Evolutionary conservation across 1,139 yeast genomes (phyloP).

Genomic region (Taphrina wiesneri): DNA sequence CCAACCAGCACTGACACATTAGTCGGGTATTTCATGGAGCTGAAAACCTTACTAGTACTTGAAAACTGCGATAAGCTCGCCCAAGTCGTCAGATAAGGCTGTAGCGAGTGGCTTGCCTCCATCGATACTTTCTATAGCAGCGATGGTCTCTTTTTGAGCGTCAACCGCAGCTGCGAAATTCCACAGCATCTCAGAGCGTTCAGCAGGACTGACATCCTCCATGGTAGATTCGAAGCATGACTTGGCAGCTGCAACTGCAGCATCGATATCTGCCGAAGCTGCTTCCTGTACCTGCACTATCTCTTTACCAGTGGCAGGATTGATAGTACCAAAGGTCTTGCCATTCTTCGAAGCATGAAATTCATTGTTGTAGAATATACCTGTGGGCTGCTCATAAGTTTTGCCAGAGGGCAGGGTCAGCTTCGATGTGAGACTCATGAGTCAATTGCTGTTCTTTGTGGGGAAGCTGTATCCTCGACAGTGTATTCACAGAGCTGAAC

Average conservation of each 20-base stretch:
- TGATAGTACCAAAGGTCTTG: conserved; percentile 54
- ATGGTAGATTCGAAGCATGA: conserved; percentile 53
- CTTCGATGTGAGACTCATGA: background rate
- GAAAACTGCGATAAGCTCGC: conserved; percentile 60
- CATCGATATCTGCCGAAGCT: conserved; percentile 73
- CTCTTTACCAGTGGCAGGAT: conserved; percentile 66
- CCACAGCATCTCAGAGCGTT: conserved; percentile 53
- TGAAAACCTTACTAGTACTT: conserved; percentile 50
- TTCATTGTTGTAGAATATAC: conserved; percentile 77
- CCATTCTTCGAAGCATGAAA: conserved; percentile 59
- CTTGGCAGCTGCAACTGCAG: conserved; percentile 66
- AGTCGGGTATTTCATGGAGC: background rate
- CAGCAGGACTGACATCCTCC: conserved; percentile 47
- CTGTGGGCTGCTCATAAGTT: conserved; percentile 64
- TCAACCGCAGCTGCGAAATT: conserved; percentile 57
- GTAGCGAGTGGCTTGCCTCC: conserved; percentile 61
- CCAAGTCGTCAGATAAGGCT: conserved; percentile 66
- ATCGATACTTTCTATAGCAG: conserved; percentile 64
- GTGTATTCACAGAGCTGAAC: too few relatives aligned
- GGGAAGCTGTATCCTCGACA: too few relatives aligned
- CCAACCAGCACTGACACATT: conserved; percentile 60
- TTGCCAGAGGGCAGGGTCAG: conserved; percentile 58
- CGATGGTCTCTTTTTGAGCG: conserved; percentile 53
- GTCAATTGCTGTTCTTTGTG: background rate
- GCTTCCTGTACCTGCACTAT: conserved; percentile 72